phyloP scores from a whole-genome alignment of 768 basidiomycete genomes.

The Leccinum fibrillosum region DNA sequence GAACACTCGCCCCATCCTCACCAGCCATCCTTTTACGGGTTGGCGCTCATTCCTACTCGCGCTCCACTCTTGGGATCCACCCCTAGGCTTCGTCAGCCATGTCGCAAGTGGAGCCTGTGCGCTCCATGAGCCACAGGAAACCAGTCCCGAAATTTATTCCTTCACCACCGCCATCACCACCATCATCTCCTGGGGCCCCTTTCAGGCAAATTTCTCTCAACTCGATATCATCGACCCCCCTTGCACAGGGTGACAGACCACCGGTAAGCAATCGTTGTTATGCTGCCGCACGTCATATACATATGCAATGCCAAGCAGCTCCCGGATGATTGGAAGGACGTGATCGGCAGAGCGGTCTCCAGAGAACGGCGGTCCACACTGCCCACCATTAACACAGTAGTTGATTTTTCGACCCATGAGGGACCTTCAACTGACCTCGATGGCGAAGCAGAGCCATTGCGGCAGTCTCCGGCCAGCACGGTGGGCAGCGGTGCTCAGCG shows the following conservation, averaged over 20 bases:
- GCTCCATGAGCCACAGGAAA: slow-evolving; percentile 63
- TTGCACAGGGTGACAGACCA: slow-evolving; percentile 24
- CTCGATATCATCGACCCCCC: slow-evolving; percentile 21
- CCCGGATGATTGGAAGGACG: slow-evolving; percentile 35
- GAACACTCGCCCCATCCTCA: slow-evolving; percentile 13
- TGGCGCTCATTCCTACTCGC: slow-evolving; percentile 10
- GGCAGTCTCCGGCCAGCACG: slow-evolving; percentile 33
- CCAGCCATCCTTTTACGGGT: slow-evolving; percentile 6
- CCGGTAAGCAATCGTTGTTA: slow-evolving; percentile 23
- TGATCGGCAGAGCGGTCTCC: slow-evolving; percentile 32
- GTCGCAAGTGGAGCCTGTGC: slow-evolving; percentile 27
- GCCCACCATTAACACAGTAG: slow-evolving; percentile 32
- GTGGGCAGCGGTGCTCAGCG: slow-evolving; percentile 30
- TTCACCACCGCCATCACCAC: slow-evolving; percentile 49
- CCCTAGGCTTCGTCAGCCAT: slow-evolving; percentile 14
- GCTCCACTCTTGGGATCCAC: slow-evolving; percentile 6
- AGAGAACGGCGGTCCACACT: slow-evolving; percentile 30
- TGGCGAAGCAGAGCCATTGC: slow-evolving; percentile 26
- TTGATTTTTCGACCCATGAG: slow-evolving; percentile 28
- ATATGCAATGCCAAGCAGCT: slow-evolving; percentile 21
- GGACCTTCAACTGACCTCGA: slow-evolving; percentile 23
- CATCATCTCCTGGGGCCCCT: slow-evolving; percentile 33
- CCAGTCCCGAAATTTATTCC: slow-evolving; percentile 67
- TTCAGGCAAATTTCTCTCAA: slow-evolving; percentile 32
- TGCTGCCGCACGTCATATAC: not conserved